Base-by-base conservation (phyloP, 345 rosid species). In the Triadica sebifera region DNA sequence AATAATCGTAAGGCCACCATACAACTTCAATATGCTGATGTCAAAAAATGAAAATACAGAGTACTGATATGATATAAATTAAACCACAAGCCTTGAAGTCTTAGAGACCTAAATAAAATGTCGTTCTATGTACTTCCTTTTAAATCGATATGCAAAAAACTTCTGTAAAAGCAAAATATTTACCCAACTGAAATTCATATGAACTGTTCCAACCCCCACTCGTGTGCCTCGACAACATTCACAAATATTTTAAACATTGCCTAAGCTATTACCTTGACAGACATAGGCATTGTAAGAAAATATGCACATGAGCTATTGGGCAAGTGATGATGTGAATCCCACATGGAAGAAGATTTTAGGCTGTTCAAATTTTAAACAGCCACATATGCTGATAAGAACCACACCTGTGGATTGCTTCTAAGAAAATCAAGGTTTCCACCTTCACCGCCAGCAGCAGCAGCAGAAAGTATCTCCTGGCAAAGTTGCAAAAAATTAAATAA, bases 361-460 rank as follows among this genome's bases (percentile, higher is more conserved):
- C 2, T 24, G 38, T 67, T 49, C 43, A 50, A 5, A 13, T 67
- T 15, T 50, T 67, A 46, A 59, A 79, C 38, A 65, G 67, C 25
- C 57, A 60, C 51, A 76, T 73, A 61, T n/a, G 43, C 57, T 72
- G 16, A 19, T 10, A 64, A 37, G 45, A 77, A 71, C 12, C 34
- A 55, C 20, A 93, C 98, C 93, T 95, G 99, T 77, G 85, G 94
- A 79, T 91, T 95, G 87, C 86, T 89, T 80, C 97, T 85, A 62
- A 93, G 99, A 78, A 95, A 95, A 52, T 91, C 97, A 67, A 95
- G 93, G 25, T 97, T 83, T 69, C 97, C 96, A 81, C 94, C 96
- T 58, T 88, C 88, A 72, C 73, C 84, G 58, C 73, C 60, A 12
- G 65, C 77, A 37, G 55, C 85, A 63, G 87, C 85, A 84, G 88